Evolutionary conservation across 129 eudicot genomes (phyloP), one percentile per base, ranked within the genome.

Genomic region (Escallonia rubra): DNA sequence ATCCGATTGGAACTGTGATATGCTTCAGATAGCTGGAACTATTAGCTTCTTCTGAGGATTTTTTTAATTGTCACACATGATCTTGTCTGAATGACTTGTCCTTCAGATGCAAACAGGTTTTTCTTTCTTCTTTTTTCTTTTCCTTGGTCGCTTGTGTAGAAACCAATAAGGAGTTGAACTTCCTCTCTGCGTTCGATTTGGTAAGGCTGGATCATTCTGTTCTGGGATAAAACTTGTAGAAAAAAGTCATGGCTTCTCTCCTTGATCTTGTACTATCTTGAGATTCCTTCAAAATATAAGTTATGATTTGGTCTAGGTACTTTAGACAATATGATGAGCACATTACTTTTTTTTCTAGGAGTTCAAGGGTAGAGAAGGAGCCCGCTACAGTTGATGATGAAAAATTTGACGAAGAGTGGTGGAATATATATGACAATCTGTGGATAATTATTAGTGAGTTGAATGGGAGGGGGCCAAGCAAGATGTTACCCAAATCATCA

Each of bases 401-500:
- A 59, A 82, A 76, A 66, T 65, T 69, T 66, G 86, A 82, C 75
- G 92, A 82, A 58, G 82, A 78, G 62, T 94, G 97, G 99, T 94
- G 99, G 99, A 75, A 68, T 72, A 61, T 94, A 39, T 94, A 87
- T 77, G 99, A 94, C 80, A 80, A 72, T n/a, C 55, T 89, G 23
- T 94, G 96, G 96, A 79, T 80, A 58, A 58, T 87, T 10, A 83
- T 90, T 62, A 78, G 82, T 8, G 88, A 84, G 80, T 80, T 94
- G 88, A 86, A 89, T 78, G 99, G 96, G 8, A 94, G 86, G 79
- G 96, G 95, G 9, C 95, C 86, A 23, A 89, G 92, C 75, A 89
- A 89, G 62, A 61, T 66, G 47, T 66, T 89, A 68, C 85, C 89
- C 9, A 86, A 83, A 72, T 76, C 99, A 58, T 77, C 88, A 72